Base-by-base conservation (phyloP, 2,329 filamentous ascomycete species). In the Peltaster fructicola region DNA sequence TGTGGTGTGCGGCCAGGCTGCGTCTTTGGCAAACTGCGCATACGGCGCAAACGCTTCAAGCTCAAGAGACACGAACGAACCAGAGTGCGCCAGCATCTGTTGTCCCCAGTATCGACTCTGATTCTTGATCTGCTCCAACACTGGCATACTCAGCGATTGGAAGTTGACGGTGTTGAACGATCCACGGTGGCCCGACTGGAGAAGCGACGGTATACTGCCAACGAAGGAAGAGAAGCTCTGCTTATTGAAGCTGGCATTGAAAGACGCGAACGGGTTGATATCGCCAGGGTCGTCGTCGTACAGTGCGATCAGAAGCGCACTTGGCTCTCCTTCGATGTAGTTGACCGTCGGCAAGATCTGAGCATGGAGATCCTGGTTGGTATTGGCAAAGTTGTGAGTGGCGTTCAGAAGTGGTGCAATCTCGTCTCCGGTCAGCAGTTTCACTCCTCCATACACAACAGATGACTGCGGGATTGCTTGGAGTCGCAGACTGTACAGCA, bases 361-460 rank as follows among this genome's bases (percentile, higher is more conserved):
- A 11, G 29, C 29, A 20, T 28, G 27, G 8, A 25, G 29, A n/a
- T 31, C 29, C 2, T 13, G 21, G 12, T 28, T 27, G 3, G 17
- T 27, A 5, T 8, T 12, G 19, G 15, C 20, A 19, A 31, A 31
- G 4, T 25, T 10, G 9, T 17, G 19, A 7, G 21, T 31, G 11
- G 29, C 29, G 22, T 27, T 24, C 8, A 28, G 12, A 10, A 28
- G 20, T 9, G 8, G 16, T 7, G 24, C 25, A 9, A 21, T 26
- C 13, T 21, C 12, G 8, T 18, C 17, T 13, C 16, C 13, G 14
- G 21, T 21, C 13, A 24, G 18, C 6, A 31, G 18, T n/a, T 23
- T 31, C 2, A 20, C 25, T 10, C 25, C 29, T 3, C 25, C 29
- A 11, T 31, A 31, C 12, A 31, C 28, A 11, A 24, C 11, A 12